Evolutionary conservation across 768 basidiomycete genomes (phyloP).

Genomic region (Daedaleopsis sinensis): DNA sequence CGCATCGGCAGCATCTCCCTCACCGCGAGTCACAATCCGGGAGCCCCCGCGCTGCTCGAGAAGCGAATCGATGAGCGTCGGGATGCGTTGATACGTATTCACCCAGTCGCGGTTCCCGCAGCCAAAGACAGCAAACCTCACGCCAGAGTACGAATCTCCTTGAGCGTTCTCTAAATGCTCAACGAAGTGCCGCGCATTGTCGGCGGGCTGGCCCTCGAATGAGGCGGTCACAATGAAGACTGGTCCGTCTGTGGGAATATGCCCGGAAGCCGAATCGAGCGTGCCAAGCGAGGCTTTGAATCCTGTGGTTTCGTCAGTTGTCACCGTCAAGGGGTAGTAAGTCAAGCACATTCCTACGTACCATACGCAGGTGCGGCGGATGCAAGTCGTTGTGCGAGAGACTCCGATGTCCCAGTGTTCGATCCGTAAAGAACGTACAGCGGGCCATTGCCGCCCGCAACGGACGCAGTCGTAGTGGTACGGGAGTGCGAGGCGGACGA

Average conservation of each 20-base stretch:
- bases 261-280: constrained; percentile 40
- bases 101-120: constrained; percentile 54
- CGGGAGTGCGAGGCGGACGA: not conserved
- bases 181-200: constrained; percentile 49
- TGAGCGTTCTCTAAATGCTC: constrained; percentile 40
- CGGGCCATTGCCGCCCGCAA: constrained; percentile 22
- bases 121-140: constrained; percentile 50
- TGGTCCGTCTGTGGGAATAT: constrained; percentile 45
- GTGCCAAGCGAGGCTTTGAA: constrained; percentile 43
- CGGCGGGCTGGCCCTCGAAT: constrained; percentile 52
- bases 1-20: constrained; percentile 43
- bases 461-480: not conserved
- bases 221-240: constrained; percentile 49
- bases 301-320: constrained; percentile 28
- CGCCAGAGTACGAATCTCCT: constrained; percentile 28
- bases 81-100: constrained; percentile 49
- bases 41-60: constrained; percentile 38
- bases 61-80: constrained; percentile 41
- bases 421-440: constrained; percentile 46
- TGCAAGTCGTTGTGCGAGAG: constrained; percentile 48
- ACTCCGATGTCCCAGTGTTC: constrained; percentile 51
- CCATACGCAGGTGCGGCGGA: constrained; percentile 41
- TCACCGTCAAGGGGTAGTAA: not conserved
- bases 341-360: constrained; percentile 6
- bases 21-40: constrained; percentile 41